Base-by-base conservation (phyloP, 768 basidiomycete species). In the Rhizopogon salebrosus region DNA sequence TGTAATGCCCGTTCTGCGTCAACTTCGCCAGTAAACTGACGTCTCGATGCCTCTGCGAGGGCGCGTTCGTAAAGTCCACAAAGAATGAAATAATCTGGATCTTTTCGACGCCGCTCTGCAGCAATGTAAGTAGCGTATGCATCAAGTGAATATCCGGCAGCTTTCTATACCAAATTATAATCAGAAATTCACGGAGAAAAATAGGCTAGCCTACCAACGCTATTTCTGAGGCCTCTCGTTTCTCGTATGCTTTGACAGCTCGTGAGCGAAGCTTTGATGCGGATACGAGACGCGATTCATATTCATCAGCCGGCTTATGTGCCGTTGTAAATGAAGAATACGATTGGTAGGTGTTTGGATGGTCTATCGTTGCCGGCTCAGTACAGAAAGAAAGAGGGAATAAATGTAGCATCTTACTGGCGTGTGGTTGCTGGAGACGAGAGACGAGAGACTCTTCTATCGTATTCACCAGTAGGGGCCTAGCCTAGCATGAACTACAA, bases 301-400 rank as follows among this genome's bases (percentile, higher is more conserved):
- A 98, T 39, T 86, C 78, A n/a, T 77, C 70, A 0, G 84, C 74
- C 13, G 87, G 80, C 60, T 84, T 81, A 67, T 88, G 79, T 51
- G 80, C 79, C 1, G 92, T 91, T 14, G 92, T 91, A 71, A 98
- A 97, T 0, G 85, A 80, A 0, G 95, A 97, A 65, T 95, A 98
- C 2, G 81, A 76, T 60, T 91, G 85, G 52, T 85, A 85, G 0
- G 93, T 95, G 13, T 88, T 81, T 37, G 92, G 90, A 51, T 85
- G 78, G 54, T 82, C 92, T 94, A 60, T n/a, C 24, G 41, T 46
- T 34, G 20, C 8, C 1, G 8, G n/a, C 58, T 31, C 26, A 24
- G 20, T 14, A 22, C n/a, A 0, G 16, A 5, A 40, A 20, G 29
- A 24, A 34, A 22, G 26, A 22, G 34, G 27, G 14, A 9, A 51